phyloP scores from a whole-genome alignment of 495 filamentous ascomycete genomes.

The Tuber borchii region DNA sequence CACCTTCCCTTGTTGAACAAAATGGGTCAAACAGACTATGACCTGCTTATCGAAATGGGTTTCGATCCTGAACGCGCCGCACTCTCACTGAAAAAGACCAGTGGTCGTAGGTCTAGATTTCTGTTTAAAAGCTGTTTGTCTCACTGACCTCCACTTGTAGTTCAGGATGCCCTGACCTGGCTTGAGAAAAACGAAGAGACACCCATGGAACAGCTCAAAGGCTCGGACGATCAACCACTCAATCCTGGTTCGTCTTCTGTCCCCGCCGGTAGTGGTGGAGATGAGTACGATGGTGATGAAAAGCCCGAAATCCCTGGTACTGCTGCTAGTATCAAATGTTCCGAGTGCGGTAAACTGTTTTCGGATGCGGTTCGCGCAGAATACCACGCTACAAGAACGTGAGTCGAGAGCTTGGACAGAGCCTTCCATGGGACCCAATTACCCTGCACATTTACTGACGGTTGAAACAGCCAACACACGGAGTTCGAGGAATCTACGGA shows the following conservation, averaged over 20 bases:
- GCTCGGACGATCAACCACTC: slow-evolving; percentile 11
- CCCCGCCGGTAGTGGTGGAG: slow-evolving; percentile 20
- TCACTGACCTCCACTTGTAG: slow-evolving; percentile 46
- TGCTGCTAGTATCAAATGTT: slow-evolving; percentile 67
- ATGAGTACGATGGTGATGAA: slow-evolving; percentile 50
- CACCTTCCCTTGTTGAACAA: slow-evolving; percentile 7
- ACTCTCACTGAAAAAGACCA: slow-evolving; percentile 71
- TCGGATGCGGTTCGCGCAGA: slow-evolving; percentile 70
- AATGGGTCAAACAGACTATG: slow-evolving; percentile 50
- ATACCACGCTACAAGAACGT: slow-evolving; percentile 85
- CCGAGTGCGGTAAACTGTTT: slow-evolving; percentile 90
- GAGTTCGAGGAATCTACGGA: slow-evolving; percentile 92
- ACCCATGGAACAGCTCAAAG: slow-evolving; percentile 62
- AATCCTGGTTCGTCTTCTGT: slow-evolving; percentile 38
- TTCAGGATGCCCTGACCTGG: slow-evolving; percentile 88
- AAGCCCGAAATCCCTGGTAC: slow-evolving; percentile 47
- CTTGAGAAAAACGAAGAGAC: slow-evolving; percentile 83
- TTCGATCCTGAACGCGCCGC: slow-evolving; percentile 76
- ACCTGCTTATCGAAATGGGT: slow-evolving; percentile 83
- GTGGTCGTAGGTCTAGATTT: slow-evolving; percentile 55
- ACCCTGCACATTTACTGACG: neutral
- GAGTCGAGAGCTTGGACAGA: slow-evolving; percentile 28
- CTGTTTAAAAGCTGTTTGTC: slow-evolving; percentile 21
- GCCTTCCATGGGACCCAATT: neutral
- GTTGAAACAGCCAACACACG: slow-evolving; percentile 58